phyloP scores from a whole-genome alignment of 192 early-diverging fungal species.

The Gaertneriomyces semiglobifer region DNA sequence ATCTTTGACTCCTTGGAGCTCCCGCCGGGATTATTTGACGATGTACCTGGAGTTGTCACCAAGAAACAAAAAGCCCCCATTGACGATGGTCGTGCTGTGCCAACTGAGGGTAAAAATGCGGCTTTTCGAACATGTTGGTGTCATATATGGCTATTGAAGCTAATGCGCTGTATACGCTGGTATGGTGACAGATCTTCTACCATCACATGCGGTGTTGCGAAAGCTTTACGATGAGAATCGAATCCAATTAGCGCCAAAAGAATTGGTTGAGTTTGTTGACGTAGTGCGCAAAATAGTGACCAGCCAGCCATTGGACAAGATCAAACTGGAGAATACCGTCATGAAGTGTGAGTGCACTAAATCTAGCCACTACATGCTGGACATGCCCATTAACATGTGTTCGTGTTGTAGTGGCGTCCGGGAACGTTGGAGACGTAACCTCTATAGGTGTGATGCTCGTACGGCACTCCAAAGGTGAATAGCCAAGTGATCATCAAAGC shows the following conservation, averaged over 20 bases:
- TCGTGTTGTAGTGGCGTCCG: constrained; percentile 9
- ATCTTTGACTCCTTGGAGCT: too few species aligned
- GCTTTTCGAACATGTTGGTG: too few species aligned
- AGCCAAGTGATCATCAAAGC: not conserved
- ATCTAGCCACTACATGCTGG: not conserved
- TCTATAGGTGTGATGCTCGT: constrained; percentile 9
- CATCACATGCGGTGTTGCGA: not conserved
- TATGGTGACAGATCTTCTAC: not conserved
- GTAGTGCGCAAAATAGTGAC: not conserved
- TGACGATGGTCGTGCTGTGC: too few species aligned
- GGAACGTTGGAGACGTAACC: constrained; percentile 4
- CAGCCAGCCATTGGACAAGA: not conserved
- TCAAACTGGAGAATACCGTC: not conserved
- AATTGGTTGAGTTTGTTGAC: not conserved
- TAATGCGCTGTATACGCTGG: too few species aligned
- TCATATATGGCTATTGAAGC: too few species aligned
- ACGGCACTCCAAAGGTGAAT: constrained; percentile 14
- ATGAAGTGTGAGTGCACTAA: not conserved
- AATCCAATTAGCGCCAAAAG: constrained; percentile 4
- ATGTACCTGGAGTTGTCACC: too few species aligned
- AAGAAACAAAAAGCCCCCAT: too few species aligned
- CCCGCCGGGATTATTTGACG: too few species aligned
- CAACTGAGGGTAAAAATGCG: too few species aligned
- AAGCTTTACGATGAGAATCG: constrained; percentile 1
- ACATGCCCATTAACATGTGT: not conserved